Base-by-base conservation (phyloP, 1,139 yeast species). In the Kazachstania sp. region DNA sequence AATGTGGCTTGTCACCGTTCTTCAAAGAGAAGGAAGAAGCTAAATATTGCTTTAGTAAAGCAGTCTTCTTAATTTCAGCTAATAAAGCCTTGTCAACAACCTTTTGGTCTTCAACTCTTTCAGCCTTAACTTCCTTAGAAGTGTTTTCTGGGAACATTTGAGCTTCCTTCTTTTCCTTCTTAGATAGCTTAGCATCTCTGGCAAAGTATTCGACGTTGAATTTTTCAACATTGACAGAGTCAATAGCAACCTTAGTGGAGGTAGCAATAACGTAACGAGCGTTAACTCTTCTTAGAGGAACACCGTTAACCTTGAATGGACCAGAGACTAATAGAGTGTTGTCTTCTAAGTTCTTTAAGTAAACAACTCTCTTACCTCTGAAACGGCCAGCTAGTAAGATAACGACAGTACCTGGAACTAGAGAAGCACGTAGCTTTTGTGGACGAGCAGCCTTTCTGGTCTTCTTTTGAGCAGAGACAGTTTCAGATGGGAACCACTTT, bases 311-410 rank as follows among this genome's bases (percentile, higher is more conserved):
- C 84, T 92, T 94, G 95, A 92, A 94, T 71, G 99, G 99, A 72
- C 99, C 99, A 57, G 97, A 78, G 61, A 92, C 96, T 72, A 92
- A 86, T 70, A 94, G 81, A 62, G 97, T 92, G 90, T 86, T 87
- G 83, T 94, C 98, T 78, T 88, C 97, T 72, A 94, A 83, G 77
- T 84, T 78, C 86, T 92, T 92, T 73, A 92, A 84, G 88, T 85
- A 86, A 59, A 92, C 97, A 68, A 92, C 98, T 80, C 99, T 92
- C 88, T 92, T 94, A 74, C 99, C 99, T 79, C 98, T 86, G 95
- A 88, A 92, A 78, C 97, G 90, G 74, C 99, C 98, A 70, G 98
- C 97, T 74, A 94, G 83, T 73, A 92, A 81, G 75, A 92, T 92
- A 73, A 92, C 81, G 66, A 92, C 97, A 70, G 98, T 86, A 74